These are phyloP conservation scores for Saraca asoca DNA, from an alignment of 331 rosid genomes.

Conservation along the genomic window DNA sequence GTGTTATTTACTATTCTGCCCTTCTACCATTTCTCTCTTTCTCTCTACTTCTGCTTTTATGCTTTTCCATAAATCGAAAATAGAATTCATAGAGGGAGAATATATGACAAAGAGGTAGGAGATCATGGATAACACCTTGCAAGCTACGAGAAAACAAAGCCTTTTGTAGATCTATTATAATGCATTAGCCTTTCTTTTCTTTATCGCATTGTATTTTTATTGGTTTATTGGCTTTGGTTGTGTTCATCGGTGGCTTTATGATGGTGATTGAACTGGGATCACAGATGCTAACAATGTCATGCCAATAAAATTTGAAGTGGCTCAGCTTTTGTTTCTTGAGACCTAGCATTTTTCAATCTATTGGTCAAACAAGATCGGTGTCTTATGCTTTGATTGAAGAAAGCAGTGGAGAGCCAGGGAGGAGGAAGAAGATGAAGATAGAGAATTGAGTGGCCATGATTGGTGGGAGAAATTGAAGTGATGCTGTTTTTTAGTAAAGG, in stretches of 20 bases:
- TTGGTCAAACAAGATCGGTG: background rate
- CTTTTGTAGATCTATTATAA: constrained; percentile 36
- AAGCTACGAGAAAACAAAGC: constrained; percentile 12
- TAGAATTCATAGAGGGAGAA: background rate
- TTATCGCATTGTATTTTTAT: background rate
- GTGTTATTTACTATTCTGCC: background rate
- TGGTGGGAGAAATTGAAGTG: too few species aligned
- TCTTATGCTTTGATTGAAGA: background rate
- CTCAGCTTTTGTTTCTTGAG: background rate
- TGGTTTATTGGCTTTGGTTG: background rate
- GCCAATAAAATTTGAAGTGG: background rate
- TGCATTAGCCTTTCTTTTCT: constrained; percentile 44
- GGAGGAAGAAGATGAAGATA: background rate
- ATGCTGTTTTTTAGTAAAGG: too few species aligned
- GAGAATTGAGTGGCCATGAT: too few species aligned
- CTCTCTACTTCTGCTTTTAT: background rate
- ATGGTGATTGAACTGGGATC: constrained; percentile 1
- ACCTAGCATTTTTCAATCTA: background rate
- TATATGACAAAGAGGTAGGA: background rate
- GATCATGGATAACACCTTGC: constrained; percentile 22
- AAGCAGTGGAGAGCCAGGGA: background rate
- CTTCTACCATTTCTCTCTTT: background rate
- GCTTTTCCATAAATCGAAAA: background rate
- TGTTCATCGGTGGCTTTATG: constrained; percentile 29
- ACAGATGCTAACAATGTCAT: background rate